These are phyloP conservation scores for Anthracocystis setariae DNA, from an alignment of 1,284 basidiomycete genomes.

Conservation along the genomic window DNA sequence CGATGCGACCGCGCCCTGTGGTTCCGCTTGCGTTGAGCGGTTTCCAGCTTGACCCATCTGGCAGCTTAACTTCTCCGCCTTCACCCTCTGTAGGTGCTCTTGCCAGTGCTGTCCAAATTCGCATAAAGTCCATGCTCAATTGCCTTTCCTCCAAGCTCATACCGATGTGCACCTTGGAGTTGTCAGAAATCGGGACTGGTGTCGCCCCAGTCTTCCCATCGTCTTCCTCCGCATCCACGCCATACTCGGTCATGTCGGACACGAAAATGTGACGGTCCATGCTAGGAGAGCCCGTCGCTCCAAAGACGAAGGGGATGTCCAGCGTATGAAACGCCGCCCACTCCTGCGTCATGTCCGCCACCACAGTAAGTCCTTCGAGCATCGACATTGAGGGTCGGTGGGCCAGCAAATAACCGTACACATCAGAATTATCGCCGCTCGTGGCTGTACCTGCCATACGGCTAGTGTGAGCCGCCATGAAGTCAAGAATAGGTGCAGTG, in stretches of 20 bases:
- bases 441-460: not conserved
- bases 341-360: constrained; percentile 34
- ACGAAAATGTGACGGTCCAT: constrained; percentile 13
- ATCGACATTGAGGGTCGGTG: constrained; percentile 32
- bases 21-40: not conserved
- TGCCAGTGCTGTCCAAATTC: constrained; percentile 32
- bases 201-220: not conserved
- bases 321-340: constrained; percentile 46
- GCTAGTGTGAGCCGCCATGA: constrained; percentile 17
- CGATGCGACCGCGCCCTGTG: not conserved
- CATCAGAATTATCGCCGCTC: constrained; percentile 5
- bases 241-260: constrained; percentile 15
- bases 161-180: not conserved
- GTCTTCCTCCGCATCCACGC: constrained; percentile 25
- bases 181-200: not conserved
- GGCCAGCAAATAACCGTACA: constrained; percentile 41
- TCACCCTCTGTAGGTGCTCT: not conserved
- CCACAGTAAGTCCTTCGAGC: constrained; percentile 25
- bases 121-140: constrained; percentile 41
- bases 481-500: constrained; percentile 41
- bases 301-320: constrained; percentile 50
- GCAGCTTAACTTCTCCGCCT: constrained; percentile 6
- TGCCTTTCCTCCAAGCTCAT: constrained; percentile 31
- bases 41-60: constrained; percentile 22
- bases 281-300: constrained; percentile 11